A percentile compares a stretch with the other conserved stretches of the same genome.
phyloP scores from a whole-genome alignment of 2,329 filamentous ascomycete genomes.

The Epichloe glyceriae region DNA sequence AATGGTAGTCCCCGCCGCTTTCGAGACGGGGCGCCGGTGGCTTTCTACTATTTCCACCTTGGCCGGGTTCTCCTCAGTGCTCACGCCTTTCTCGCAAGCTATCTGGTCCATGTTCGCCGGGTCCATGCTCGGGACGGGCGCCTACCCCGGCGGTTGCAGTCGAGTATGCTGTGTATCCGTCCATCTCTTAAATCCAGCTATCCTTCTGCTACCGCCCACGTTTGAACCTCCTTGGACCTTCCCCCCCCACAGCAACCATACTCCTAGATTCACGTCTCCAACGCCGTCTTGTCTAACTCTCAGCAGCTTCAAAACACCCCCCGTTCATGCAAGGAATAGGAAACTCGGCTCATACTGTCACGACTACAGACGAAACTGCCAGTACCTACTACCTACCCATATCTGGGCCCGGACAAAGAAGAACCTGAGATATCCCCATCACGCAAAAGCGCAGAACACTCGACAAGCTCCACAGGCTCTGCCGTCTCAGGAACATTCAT shows the following conservation, averaged over 20 bases:
- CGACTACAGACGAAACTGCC: background rate
- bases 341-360: background rate
- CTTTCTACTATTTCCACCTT: background rate
- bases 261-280: slow-evolving; percentile 3
- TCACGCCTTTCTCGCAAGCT: background rate
- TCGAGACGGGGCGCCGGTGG: background rate
- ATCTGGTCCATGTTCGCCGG: background rate
- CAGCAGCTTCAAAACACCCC: background rate
- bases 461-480: background rate
- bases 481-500: background rate
- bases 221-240: background rate
- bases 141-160: slow-evolving; percentile 3
- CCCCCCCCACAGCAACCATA: background rate
- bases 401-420: background rate
- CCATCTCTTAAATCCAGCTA: background rate
- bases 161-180: background rate
- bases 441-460: background rate
- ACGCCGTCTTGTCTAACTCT: slow-evolving; percentile 4
- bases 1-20: background rate
- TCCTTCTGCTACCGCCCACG: background rate
- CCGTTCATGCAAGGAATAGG: background rate
- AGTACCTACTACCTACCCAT: background rate
- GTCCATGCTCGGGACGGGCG: background rate
- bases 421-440: too few relatives aligned
- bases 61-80: background rate